These are phyloP conservation scores for Lenwebbia sp. DNA, from an alignment of 345 rosid species.

Conservation along the genomic window DNA sequence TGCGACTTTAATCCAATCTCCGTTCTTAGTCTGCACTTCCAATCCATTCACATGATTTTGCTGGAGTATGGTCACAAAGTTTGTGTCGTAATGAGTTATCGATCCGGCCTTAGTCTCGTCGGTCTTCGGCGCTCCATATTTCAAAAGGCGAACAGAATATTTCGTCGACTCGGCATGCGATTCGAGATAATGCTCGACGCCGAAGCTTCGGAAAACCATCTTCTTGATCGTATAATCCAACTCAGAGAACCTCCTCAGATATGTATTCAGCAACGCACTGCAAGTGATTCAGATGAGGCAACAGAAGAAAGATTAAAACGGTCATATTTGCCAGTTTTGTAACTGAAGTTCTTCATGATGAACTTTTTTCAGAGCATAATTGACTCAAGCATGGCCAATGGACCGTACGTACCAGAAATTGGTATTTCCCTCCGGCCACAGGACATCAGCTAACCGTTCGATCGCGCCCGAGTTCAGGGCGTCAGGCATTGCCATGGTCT, in stretches of 20 bases:
- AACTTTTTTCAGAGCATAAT: neutral
- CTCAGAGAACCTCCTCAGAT: neutral
- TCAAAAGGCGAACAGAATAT: neutral
- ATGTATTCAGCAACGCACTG: neutral
- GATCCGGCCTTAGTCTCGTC: neutral
- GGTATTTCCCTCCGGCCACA: neutral
- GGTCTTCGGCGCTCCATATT: neutral
- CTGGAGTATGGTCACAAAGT: conserved; percentile 4
- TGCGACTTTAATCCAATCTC: neutral
- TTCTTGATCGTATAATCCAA: neutral
- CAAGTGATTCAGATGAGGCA: neutral
- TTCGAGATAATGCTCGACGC: neutral
- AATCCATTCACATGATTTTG: conserved; percentile 6
- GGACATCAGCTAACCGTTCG: neutral
- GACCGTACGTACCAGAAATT: neutral
- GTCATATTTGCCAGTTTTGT: neutral
- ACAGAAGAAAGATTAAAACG: neutral
- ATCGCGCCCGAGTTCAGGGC: neutral
- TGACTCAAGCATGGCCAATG: neutral
- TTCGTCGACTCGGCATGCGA: neutral
- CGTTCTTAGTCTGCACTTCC: neutral
- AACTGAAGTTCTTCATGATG: neutral
- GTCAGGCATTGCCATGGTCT: neutral
- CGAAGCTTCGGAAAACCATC: neutral
- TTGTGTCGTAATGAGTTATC: neutral